A percentile compares a stretch with the other conserved stretches of the same genome.
Conservation (phyloP, 2,329 filamentous ascomycete genomes). For the Arthrobotrys megalospora region DNA sequence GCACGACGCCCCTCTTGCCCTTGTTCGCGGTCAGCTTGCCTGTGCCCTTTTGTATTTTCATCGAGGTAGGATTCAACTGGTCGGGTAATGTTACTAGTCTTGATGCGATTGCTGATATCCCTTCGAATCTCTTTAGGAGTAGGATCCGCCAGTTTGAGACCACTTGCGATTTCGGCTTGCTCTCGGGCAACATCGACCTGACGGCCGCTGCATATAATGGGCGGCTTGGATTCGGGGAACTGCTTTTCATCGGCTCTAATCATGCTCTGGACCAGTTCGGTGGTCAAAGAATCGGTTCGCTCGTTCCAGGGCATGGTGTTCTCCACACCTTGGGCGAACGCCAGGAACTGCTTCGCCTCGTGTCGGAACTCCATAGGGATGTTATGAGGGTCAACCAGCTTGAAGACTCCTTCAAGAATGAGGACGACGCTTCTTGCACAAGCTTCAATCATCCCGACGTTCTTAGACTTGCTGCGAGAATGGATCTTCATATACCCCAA, state of each 20-base stretch:
- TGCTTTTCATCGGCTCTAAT: slow-evolving; percentile 10
- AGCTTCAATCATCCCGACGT: slow-evolving; percentile 16
- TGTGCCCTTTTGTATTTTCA: background rate
- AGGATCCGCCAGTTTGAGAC: background rate
- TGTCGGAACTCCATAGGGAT: slow-evolving; percentile 39
- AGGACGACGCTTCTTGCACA: slow-evolving; percentile 13
- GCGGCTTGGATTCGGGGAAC: slow-evolving; percentile 5
- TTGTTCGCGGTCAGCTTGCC: background rate
- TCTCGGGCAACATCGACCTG: slow-evolving; percentile 3
- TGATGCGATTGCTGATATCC: background rate
- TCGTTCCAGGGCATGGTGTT: background rate
- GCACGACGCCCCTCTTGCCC: background rate
- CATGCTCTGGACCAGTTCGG: background rate
- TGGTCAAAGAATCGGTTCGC: slow-evolving; percentile 1
- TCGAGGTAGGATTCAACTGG: background rate
- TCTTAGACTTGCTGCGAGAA: background rate
- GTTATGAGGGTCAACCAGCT: slow-evolving; percentile 22
- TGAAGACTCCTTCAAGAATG: slow-evolving; percentile 47
- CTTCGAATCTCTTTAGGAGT: background rate
- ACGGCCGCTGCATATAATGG: slow-evolving; percentile 13
- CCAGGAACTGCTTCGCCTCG: slow-evolving; percentile 32
- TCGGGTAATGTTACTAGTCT: background rate
- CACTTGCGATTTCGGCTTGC: background rate
- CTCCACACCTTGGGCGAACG: slow-evolving; percentile 34
- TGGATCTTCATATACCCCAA: slow-evolving; percentile 19